Conservation (phyloP, 2,329 filamentous ascomycete species). For the Grosmannia serpens region DNA sequence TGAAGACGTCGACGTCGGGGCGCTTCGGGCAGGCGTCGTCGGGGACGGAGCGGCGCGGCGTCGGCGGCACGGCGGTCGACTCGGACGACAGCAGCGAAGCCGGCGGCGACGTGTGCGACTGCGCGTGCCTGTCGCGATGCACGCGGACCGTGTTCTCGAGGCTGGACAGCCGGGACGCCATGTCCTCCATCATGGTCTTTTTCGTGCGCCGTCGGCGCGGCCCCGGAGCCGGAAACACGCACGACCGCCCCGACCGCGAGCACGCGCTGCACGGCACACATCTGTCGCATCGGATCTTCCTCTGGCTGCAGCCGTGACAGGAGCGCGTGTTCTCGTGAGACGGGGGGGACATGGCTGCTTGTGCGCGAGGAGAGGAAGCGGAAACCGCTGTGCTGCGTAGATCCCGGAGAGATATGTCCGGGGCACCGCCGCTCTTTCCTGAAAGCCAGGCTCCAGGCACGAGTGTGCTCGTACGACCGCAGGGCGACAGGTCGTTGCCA, state of each 20-base stretch:
- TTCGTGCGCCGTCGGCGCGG: not conserved
- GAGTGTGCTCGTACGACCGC: too few species aligned
- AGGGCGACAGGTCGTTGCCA: too few species aligned
- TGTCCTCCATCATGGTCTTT: not conserved
- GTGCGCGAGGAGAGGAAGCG: too few species aligned
- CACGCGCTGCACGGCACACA: not conserved
- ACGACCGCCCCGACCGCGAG: not conserved
- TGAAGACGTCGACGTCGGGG: not conserved
- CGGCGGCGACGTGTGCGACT: not conserved
- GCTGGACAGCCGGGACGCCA: not conserved
- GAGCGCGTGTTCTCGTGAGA: not conserved
- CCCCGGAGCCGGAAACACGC: not conserved
- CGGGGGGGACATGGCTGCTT: too few species aligned
- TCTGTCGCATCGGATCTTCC: not conserved
- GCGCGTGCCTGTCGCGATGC: not conserved
- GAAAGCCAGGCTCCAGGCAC: too few species aligned
- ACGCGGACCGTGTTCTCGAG: not conserved
- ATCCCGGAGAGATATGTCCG: too few species aligned
- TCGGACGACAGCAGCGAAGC: not conserved
- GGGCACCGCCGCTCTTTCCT: too few species aligned
- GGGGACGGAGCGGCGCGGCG: too few species aligned
- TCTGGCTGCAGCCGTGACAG: not conserved
- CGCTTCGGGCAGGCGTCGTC: not conserved
- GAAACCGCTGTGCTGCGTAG: too few species aligned
- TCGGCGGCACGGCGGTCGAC: not conserved